Conservation (phyloP, 2,329 filamentous ascomycete species). For the Eurotiales sp. region DNA sequence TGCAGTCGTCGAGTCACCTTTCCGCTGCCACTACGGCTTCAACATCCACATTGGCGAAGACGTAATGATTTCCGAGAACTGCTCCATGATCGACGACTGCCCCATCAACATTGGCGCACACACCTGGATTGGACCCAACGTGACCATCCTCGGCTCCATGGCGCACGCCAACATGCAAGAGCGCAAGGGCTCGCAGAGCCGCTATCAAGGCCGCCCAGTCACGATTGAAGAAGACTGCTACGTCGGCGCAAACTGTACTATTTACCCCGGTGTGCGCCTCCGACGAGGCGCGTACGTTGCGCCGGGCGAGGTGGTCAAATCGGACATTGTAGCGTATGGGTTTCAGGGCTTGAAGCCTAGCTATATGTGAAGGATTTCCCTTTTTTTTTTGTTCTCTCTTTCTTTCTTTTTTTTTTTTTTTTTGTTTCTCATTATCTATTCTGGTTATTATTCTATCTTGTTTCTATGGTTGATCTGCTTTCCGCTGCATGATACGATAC, state of each 20-base stretch:
- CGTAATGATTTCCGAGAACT: slow-evolving; percentile 77
- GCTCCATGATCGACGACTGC: slow-evolving; percentile 82
- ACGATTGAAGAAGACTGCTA: slow-evolving; percentile 70
- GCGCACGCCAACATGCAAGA: slow-evolving; percentile 69
- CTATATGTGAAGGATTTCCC: slow-evolving; percentile 30
- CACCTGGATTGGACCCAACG: slow-evolving; percentile 71
- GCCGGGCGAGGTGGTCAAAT: slow-evolving; percentile 42
- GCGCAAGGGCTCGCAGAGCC: slow-evolving; percentile 69
- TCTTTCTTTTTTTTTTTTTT: not conserved
- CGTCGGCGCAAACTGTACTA: slow-evolving; percentile 60
- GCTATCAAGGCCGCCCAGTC: slow-evolving; percentile 67
- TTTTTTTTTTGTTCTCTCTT: not conserved
- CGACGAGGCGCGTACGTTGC: slow-evolving; percentile 42
- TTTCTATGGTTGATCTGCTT: not conserved
- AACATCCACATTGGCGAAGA: slow-evolving; percentile 86
- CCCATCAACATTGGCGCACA: slow-evolving; percentile 73
- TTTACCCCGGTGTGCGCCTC: slow-evolving; percentile 47
- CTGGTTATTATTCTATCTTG: not conserved
- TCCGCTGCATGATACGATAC: too few species aligned
- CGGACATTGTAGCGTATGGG: slow-evolving; percentile 40
- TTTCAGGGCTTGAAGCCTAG: slow-evolving; percentile 40
- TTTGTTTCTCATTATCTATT: not conserved
- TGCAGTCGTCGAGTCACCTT: slow-evolving; percentile 79
- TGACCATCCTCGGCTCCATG: slow-evolving; percentile 76
- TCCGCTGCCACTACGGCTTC: slow-evolving; percentile 92